Evolutionary conservation across 2,329 filamentous ascomycete species (phyloP).

Genomic region (Venturia oleaginea): DNA sequence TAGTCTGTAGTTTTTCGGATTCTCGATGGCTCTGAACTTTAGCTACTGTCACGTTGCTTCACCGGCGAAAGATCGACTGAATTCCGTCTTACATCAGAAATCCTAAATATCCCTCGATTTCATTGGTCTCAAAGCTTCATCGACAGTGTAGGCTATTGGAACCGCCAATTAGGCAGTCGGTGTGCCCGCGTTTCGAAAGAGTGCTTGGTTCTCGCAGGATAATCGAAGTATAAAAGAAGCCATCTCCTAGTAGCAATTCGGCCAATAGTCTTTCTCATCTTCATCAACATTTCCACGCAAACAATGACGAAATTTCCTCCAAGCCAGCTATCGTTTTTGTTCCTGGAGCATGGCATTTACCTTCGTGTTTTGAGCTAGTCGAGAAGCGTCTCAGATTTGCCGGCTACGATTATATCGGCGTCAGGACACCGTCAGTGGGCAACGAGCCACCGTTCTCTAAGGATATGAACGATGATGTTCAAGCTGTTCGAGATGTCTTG

Average conservation of each 20-base stretch:
- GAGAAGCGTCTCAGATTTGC: neutral
- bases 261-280: no score
- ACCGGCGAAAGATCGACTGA: neutral
- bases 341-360: conserved; percentile 8
- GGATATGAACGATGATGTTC: conserved; percentile 3
- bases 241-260: no score
- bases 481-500: conserved; percentile 3
- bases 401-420: neutral
- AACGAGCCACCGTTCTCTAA: neutral
- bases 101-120: neutral
- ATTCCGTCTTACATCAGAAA: neutral
- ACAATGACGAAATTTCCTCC: neutral
- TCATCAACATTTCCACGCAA: no score
- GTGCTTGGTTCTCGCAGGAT: no score
- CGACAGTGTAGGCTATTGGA: no score
- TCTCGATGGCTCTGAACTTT: no score
- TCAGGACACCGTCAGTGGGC: neutral
- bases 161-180: no score
- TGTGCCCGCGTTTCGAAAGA: neutral
- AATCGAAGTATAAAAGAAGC: no score
- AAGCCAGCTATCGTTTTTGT: conserved; percentile 11
- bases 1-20: neutral
- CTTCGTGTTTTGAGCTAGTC: neutral
- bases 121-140: neutral
- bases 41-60: neutral